Percentiles rank a stretch among this genome's conserved stretches.
These are phyloP conservation scores for Penicillium sp. DNA, from an alignment of 2,329 filamentous ascomycete genomes.

Conservation along the genomic window DNA sequence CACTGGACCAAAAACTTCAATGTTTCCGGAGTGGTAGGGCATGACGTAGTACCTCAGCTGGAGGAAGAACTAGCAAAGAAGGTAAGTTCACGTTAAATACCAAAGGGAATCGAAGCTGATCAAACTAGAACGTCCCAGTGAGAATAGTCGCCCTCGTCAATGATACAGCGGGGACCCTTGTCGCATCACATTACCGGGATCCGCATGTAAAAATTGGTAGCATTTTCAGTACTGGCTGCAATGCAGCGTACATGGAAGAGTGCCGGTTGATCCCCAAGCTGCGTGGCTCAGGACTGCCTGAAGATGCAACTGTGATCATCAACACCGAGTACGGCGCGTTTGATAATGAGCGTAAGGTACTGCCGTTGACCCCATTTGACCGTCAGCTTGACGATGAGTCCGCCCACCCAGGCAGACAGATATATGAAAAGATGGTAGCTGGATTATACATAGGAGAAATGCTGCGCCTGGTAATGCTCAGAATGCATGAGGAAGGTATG, in stretches of 20 bases:
- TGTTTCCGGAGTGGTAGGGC: conserved; percentile 78
- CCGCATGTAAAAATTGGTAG: conserved; percentile 83
- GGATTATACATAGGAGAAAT: conserved; percentile 90
- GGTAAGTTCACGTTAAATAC: conserved; percentile 37
- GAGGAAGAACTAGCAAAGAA: conserved; percentile 66
- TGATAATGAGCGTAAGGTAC: conserved; percentile 77
- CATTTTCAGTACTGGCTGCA: conserved; percentile 94
- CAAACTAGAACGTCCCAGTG: conserved; percentile 69
- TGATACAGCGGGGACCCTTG: conserved; percentile 88
- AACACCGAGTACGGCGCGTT: conserved; percentile 95
- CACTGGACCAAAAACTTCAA: conserved; percentile 93
- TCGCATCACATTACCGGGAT: conserved; percentile 88
- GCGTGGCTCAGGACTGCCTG: conserved; percentile 71
- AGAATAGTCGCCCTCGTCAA: conserved; percentile 85
- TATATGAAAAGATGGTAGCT: conserved; percentile 96
- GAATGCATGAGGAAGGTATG: conserved; percentile 71
- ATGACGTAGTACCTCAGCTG: conserved; percentile 80
- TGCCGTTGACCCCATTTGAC: conserved; percentile 60
- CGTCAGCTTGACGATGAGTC: conserved; percentile 79
- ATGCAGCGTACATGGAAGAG: conserved; percentile 92
- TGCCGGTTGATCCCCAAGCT: conserved; percentile 82
- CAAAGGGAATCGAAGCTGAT: background rate
- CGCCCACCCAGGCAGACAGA: conserved; percentile 85
- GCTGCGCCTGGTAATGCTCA: conserved; percentile 78
- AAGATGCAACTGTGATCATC: conserved; percentile 77